Percentiles rank a stretch among this genome's conserved stretches.
These are phyloP conservation scores for Cytospora chrysosperma DNA, from an alignment of 2,329 filamentous ascomycete genomes.

Conservation along the genomic window DNA sequence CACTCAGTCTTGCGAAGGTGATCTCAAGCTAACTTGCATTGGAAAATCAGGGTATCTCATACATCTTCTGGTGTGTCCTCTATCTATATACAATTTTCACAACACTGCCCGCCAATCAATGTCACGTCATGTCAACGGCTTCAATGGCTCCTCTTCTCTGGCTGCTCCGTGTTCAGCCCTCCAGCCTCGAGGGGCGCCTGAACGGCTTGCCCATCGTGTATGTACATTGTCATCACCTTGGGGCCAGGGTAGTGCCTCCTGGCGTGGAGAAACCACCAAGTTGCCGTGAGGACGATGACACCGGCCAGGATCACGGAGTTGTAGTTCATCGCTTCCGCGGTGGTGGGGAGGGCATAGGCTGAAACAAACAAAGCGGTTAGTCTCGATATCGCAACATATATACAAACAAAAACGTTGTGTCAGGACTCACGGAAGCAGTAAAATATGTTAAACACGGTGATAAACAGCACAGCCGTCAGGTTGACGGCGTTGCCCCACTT, in stretches of 20 bases:
- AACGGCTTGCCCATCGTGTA: conserved; percentile 30
- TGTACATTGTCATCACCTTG: conserved; percentile 47
- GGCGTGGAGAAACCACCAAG: conserved; percentile 53
- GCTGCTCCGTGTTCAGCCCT: conserved; percentile 15
- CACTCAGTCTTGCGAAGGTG: not conserved
- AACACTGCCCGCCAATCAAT: too few relatives aligned
- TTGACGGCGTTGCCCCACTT: conserved; percentile 51
- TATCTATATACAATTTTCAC: not conserved
- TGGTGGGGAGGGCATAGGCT: conserved; percentile 44
- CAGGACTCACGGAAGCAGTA: conserved; percentile 59
- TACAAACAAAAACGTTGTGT: not conserved
- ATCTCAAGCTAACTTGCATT: too few relatives aligned
- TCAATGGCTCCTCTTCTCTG: not conserved
- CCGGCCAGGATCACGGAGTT: conserved; percentile 55
- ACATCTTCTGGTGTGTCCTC: too few relatives aligned
- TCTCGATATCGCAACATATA: not conserved
- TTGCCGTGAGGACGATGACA: conserved; percentile 43
- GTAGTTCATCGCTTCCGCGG: conserved; percentile 48
- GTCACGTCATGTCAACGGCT: too few relatives aligned
- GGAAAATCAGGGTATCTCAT: too few relatives aligned
- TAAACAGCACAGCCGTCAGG: conserved; percentile 48
- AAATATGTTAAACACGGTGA: conserved; percentile 55
- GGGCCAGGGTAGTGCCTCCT: conserved; percentile 49
- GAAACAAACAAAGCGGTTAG: conserved; percentile 1
- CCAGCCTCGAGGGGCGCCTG: conserved; percentile 18